A percentile compares a stretch with the other conserved stretches of the same genome.
Conservation (phyloP, 2,329 filamentous ascomycete species). For the Akanthomyces muscarius region DNA sequence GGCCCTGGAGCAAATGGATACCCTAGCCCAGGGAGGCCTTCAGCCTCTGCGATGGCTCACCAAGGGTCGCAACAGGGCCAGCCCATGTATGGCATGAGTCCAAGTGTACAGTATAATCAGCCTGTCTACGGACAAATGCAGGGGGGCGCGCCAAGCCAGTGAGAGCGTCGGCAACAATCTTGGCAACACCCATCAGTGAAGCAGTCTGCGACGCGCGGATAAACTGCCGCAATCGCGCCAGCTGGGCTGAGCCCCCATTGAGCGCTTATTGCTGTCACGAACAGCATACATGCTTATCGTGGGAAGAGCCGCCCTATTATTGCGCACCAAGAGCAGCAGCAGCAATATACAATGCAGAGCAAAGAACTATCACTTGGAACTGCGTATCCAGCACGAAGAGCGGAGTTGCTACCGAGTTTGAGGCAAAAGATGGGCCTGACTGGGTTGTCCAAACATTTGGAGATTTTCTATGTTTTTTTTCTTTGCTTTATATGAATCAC, state of each 20-base stretch:
- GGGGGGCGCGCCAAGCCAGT: constrained; percentile 67
- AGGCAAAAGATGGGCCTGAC: constrained; percentile 5
- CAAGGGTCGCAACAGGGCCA: constrained; percentile 93
- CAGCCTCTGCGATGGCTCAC: constrained; percentile 88
- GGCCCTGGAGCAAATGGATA: constrained; percentile 71
- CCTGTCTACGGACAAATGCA: constrained; percentile 69
- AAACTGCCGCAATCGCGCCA: constrained; percentile 56
- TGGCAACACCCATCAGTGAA: background rate
- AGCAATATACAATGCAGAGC: constrained; percentile 1
- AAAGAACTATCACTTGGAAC: constrained; percentile 4
- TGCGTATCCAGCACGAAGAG: constrained; percentile 10
- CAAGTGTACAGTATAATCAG: constrained; percentile 69
- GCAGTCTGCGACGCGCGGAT: constrained; percentile 59
- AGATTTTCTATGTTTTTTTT: constrained; percentile 1
- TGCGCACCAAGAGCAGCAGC: background rate
- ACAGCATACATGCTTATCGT: constrained; percentile 3
- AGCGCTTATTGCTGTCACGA: constrained; percentile 36
- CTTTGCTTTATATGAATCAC: constrained; percentile 14
- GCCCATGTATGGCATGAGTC: constrained; percentile 71
- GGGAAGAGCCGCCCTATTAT: constrained; percentile 11
- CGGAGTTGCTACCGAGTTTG: constrained; percentile 3
- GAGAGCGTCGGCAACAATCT: constrained; percentile 4
- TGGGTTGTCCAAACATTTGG: background rate
- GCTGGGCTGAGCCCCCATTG: constrained; percentile 64
- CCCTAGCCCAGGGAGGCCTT: constrained; percentile 77